Evolutionary conservation across 2,329 filamentous ascomycete species (phyloP).

Genomic region (Fusarium graminum): DNA sequence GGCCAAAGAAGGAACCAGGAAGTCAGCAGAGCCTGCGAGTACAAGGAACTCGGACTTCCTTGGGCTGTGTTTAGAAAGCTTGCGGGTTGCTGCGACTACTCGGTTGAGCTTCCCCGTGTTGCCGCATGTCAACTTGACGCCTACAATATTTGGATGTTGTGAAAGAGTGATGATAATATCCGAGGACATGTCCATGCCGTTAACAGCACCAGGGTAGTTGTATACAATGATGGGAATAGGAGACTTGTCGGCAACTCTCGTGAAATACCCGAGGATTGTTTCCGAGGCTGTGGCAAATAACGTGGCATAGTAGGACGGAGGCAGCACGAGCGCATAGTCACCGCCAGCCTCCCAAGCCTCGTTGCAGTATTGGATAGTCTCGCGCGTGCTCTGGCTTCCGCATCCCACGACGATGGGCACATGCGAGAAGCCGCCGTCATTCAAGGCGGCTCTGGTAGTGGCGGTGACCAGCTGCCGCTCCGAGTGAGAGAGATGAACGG

Average conservation of each 20-base stretch:
- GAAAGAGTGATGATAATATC: constrained; percentile 71
- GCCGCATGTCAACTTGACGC: constrained; percentile 77
- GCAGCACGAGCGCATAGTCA: constrained; percentile 81
- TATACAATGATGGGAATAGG: constrained; percentile 77
- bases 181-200: constrained; percentile 73
- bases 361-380: constrained; percentile 76
- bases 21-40: constrained; percentile 79
- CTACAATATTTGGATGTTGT: constrained; percentile 74
- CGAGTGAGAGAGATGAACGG: constrained; percentile 78
- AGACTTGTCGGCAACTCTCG: constrained; percentile 71
- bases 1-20: constrained; percentile 75
- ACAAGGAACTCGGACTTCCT: constrained; percentile 69
- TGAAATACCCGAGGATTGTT: constrained; percentile 75
- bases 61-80: constrained; percentile 41
- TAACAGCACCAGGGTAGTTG: constrained; percentile 75
- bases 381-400: constrained; percentile 78
- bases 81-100: constrained; percentile 69
- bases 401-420: constrained; percentile 83
- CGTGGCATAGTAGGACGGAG: constrained; percentile 80
- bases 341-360: constrained; percentile 78
- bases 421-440: constrained; percentile 71
- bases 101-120: constrained; percentile 78
- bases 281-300: constrained; percentile 67
- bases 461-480: constrained; percentile 78
- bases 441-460: constrained; percentile 77